Evolutionary conservation across 768 basidiomycete species (phyloP).

Genomic region (Phanerochaete carnosa): DNA sequence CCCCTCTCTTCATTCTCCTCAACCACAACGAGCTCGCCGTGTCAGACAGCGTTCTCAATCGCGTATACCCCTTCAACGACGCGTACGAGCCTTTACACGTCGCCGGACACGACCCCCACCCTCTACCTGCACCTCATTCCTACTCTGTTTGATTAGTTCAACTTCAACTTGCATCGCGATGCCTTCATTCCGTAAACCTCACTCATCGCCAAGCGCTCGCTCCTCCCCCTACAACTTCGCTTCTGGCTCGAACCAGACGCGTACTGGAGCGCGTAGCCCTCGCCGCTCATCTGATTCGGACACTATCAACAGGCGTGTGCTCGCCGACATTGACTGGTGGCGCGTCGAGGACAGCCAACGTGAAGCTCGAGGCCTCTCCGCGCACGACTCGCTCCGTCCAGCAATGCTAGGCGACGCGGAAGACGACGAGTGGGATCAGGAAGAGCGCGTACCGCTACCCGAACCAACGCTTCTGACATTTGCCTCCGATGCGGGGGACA

Average conservation of each 20-base stretch:
- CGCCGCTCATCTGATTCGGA: slow-evolving; percentile 72
- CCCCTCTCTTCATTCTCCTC: slow-evolving; percentile 9
- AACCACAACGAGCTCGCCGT: slow-evolving; percentile 16
- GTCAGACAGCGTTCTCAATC: slow-evolving; percentile 8
- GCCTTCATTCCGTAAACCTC: slow-evolving; percentile 81
- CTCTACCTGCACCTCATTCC: slow-evolving; percentile 29
- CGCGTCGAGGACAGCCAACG: slow-evolving; percentile 71
- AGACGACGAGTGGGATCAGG: slow-evolving; percentile 12
- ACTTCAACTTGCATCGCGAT: slow-evolving; percentile 35
- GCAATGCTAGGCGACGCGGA: slow-evolving; percentile 2
- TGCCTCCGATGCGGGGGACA: slow-evolving; percentile 2
- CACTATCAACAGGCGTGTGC: slow-evolving; percentile 59
- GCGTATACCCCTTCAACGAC: slow-evolving; percentile 10
- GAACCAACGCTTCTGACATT: neutral
- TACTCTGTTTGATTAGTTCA: neutral
- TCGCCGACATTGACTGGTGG: slow-evolving; percentile 91
- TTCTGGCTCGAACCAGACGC: slow-evolving; percentile 33
- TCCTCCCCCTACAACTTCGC: slow-evolving; percentile 54
- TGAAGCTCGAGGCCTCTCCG: slow-evolving; percentile 31
- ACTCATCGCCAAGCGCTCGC: slow-evolving; percentile 68
- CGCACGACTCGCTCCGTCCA: neutral
- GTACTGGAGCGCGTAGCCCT: slow-evolving; percentile 33
- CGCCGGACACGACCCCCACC: slow-evolving; percentile 5
- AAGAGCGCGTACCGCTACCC: slow-evolving; percentile 25
- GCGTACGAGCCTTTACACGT: slow-evolving; percentile 1